Conservation (phyloP, 352 stramenopile genomes). For the Thalassiosira hispida region DNA sequence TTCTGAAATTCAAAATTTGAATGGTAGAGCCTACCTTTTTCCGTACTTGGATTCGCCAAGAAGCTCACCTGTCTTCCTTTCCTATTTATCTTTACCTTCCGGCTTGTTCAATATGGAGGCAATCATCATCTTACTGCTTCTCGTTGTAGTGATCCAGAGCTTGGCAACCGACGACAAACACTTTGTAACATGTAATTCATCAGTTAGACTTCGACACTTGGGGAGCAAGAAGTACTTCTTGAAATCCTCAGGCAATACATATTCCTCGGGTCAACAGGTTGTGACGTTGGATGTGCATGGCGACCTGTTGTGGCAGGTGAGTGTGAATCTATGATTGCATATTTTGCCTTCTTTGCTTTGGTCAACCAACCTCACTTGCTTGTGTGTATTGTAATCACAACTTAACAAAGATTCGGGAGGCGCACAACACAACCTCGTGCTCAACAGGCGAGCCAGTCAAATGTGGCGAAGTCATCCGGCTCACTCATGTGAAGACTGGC, state of each 20-base stretch:
- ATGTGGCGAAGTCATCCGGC: constrained; percentile 75
- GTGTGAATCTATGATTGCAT: constrained; percentile 33
- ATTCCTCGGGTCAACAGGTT: constrained; percentile 84
- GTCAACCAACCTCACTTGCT: neutral
- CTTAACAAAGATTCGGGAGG: constrained; percentile 54
- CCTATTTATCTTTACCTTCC: too few relatives aligned
- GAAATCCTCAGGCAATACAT: constrained; percentile 63
- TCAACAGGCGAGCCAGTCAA: constrained; percentile 60
- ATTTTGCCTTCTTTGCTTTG: constrained; percentile 20
- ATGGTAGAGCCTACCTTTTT: too few relatives aligned
- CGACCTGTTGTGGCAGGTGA: constrained; percentile 31
- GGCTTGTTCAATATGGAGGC: neutral
- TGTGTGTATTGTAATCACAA: neutral
- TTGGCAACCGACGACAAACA: constrained; percentile 16
- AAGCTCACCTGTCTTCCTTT: too few relatives aligned
- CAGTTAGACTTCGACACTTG: constrained; percentile 80
- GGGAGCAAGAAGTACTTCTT: constrained; percentile 65
- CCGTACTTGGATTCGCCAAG: too few relatives aligned
- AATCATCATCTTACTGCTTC: constrained; percentile 2
- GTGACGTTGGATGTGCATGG: constrained; percentile 63
- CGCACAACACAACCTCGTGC: constrained; percentile 41
- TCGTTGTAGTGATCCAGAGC: neutral
- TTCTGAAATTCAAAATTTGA: too few relatives aligned
- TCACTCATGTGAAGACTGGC: constrained; percentile 80
- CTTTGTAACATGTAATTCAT: constrained; percentile 82